Evolutionary conservation across 2,329 filamentous ascomycete species (phyloP), one percentile per base, ranked within the genome.

Genomic region (Scytalidium lignicola): DNA sequence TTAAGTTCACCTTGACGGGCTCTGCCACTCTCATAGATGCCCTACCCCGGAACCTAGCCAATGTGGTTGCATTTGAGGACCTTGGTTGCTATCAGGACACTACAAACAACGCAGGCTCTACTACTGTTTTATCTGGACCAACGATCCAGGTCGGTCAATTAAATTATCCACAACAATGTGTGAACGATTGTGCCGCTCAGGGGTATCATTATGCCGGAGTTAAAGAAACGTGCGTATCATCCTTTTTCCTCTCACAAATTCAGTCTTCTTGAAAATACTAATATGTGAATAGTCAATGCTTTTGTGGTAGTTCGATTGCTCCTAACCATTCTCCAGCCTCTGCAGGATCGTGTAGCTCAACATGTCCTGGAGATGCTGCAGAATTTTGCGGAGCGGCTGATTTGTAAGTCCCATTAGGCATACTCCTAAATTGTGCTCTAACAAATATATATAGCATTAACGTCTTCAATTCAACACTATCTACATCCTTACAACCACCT

Each of bases 21-120:
- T 13, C 44, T 46, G 20, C 23, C 2, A 39, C 22, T 9, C 15
- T 46, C 19, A 46, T 46, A 9, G 44, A 46, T 46, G 19, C 44
- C 3, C 28, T 37, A 15, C 44, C 44, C 5, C 7, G n/a, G 15
- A 37, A 37, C n/a, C 15, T 37, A 13, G 12, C 32, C n/a, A 37
- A 37, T 37, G 32, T 37, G 5, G 32, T 37, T 13, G 32, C 32
- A 8, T 37, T 9, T n/a, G 32, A 37, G 32, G 32, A 37, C 32
- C 15, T 37, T 5, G 32, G 32, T 37, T 37, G 32, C 32, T 37
- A 37, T 13, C 32, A 37, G n/a, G 32, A 37, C n/a, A 37, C 32
- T 5, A 37, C 32, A n/a, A 37, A 37, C 32, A 7, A 5, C 15
- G 32, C 32, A 9, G n/a, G 32, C 32, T 37, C 32, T 37, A 37